These are phyloP conservation scores for Monsonia emarginata DNA, from an alignment of 441 rosid genomes.

Conservation along the genomic window DNA sequence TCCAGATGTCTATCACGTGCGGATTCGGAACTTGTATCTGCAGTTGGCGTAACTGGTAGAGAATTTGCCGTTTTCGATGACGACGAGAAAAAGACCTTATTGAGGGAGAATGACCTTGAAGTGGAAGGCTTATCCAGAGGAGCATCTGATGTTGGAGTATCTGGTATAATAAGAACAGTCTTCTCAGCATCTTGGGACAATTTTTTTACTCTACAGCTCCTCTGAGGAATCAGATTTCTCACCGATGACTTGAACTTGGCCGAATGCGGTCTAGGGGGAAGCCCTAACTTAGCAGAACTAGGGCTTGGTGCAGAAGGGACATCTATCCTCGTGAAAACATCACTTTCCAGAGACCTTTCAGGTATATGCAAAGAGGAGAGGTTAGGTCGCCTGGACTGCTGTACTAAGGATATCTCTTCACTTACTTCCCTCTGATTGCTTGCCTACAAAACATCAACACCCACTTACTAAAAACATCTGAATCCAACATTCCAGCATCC, in stretches of 20 bases:
- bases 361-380: conserved; percentile 40
- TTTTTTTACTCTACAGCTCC: conserved; percentile 30
- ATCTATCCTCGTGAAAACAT: conserved; percentile 23
- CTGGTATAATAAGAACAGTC: conserved; percentile 34
- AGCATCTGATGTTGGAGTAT: conserved; percentile 27
- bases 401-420: conserved; percentile 17
- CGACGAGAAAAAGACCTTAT: conserved; percentile 25
- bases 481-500: not conserved
- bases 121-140: conserved; percentile 29
- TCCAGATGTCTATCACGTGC: conserved; percentile 17
- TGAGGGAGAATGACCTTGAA: conserved; percentile 36
- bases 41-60: conserved; percentile 30
- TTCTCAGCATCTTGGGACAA: conserved; percentile 30
- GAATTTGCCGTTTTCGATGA: conserved; percentile 30
- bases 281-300: conserved; percentile 22
- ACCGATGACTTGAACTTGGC: conserved; percentile 36
- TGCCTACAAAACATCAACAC: conserved; percentile 13
- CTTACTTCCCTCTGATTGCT: conserved; percentile 14
- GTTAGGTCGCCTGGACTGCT: conserved; percentile 26
- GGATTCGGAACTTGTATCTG: conserved; percentile 19
- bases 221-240: conserved; percentile 36
- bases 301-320: conserved; percentile 26
- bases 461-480: not conserved
- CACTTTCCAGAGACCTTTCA: conserved; percentile 26
- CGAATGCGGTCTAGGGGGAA: conserved; percentile 46